Evolutionary conservation across 805 yeast genomes (phyloP), one percentile per base, ranked within the genome.

Genomic region (Metschnikowia henanensis): DNA sequence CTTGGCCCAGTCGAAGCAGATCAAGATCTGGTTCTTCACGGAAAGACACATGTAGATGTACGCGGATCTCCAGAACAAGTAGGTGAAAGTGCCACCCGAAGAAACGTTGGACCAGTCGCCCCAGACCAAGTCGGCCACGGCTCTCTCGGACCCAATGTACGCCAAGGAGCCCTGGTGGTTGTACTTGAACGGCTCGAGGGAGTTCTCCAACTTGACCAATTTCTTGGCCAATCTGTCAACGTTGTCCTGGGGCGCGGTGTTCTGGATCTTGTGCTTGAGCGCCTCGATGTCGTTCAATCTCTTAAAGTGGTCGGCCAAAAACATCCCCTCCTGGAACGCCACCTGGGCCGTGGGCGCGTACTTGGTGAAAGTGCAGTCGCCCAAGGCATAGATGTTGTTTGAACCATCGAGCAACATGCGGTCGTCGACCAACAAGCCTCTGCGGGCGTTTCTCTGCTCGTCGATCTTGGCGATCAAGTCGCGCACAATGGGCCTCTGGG

Each of bases 291-390:
- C 79, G 55, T 83, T 73, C 57, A 81, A 67, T 55, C 76, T 83
- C 62, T 79, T 77, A 65, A 91, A 84, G 53, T 82, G 80, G 26
- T 73, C 70, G 44, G 91, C 94, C 54, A 91, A 77, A 69, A 79
- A 91, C 45, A 76, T 73, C 64, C 97, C 97, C 70, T 91, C 88
- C 75, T 91, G 97, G 70, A 89, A 82, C 32, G 98, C 98, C 43
- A 90, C 97, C 76, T 91, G 97, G 20, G 97, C 98, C 50, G 98
- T 91, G 56, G 97, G 97, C 33, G 96, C 94, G 56, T 81, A 82
- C 63, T 87, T 87, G 51, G 94, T 87, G 65, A 85, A 82, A 30
- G 97, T 87, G 72, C 97, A 91, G 72, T 91, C 98, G 64, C 98
- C 98, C 45, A 91, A 70, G 38, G 96, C 97, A 67, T 76, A 92